Evolutionary conservation across 345 rosid genomes (phyloP).

Genomic region (Cardamine resedifolia): DNA sequence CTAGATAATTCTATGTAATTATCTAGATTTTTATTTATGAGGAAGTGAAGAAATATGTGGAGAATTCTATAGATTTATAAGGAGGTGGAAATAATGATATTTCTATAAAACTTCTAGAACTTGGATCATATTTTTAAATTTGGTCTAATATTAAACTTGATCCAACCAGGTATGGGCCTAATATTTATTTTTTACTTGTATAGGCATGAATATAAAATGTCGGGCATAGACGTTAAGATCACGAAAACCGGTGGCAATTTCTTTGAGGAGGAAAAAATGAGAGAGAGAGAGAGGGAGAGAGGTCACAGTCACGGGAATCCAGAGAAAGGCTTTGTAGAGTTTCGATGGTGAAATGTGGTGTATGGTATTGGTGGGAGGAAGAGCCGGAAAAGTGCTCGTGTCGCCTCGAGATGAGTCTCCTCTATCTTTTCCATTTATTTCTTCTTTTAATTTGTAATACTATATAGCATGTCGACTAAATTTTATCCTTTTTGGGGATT

Average conservation of each 20-base stretch:
- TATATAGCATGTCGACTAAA: background rate
- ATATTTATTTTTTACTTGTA: background rate
- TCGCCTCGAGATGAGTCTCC: slow-evolving; percentile 68
- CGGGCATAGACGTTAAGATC: slow-evolving; percentile 29
- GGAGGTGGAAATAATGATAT: too few relatives aligned
- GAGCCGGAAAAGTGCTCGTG: slow-evolving; percentile 99
- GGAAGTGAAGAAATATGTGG: too few relatives aligned
- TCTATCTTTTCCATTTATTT: slow-evolving; percentile 10
- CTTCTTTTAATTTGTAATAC: slow-evolving; percentile 1
- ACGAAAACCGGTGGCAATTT: slow-evolving; percentile 29
- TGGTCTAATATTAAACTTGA: too few relatives aligned
- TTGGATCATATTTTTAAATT: too few relatives aligned
- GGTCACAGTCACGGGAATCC: slow-evolving; percentile 53
- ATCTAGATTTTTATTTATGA: too few relatives aligned
- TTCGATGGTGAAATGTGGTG: slow-evolving; percentile 44
- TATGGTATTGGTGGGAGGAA: slow-evolving; percentile 61
- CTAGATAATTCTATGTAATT: too few relatives aligned
- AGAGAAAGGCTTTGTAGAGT: slow-evolving; percentile 52
- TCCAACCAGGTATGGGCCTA: background rate
- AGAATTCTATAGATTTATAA: too few relatives aligned
- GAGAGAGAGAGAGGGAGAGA: slow-evolving; percentile 10
- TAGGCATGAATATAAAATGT: slow-evolving; percentile 18
- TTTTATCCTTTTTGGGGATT: slow-evolving; percentile 25
- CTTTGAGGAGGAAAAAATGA: slow-evolving; percentile 4
- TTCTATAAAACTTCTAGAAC: too few relatives aligned